phyloP scores from a whole-genome alignment of 768 basidiomycete genomes.

The Inosperma sp. region DNA sequence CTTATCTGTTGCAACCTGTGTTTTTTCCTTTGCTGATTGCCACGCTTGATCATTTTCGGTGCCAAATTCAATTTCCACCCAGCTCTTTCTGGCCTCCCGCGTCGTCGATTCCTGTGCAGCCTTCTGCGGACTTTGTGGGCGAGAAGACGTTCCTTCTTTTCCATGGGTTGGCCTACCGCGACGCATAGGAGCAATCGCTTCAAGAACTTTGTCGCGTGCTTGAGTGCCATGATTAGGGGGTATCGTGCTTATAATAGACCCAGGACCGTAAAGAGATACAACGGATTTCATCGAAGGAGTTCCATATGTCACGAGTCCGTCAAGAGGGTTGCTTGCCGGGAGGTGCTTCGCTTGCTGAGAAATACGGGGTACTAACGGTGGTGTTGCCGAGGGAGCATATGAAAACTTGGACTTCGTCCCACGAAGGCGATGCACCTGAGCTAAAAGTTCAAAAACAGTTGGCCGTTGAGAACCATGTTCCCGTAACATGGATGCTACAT shows the following conservation, averaged over 20 bases:
- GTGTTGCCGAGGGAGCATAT: conserved; percentile 54
- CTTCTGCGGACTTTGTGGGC: conserved; percentile 27
- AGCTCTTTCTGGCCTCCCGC: conserved; percentile 24
- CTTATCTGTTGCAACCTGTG: conserved; percentile 6
- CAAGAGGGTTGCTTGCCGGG: conserved; percentile 24
- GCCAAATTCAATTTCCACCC: conserved; percentile 35
- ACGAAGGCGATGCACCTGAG: conserved; percentile 77
- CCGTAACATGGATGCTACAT: conserved; percentile 81
- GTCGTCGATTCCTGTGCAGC: conserved; percentile 1
- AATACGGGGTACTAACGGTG: conserved; percentile 41
- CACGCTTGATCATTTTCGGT: conserved; percentile 46
- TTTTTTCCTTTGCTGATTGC: conserved; percentile 30
- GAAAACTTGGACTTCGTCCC: conserved; percentile 79
- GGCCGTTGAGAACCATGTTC: conserved; percentile 88
- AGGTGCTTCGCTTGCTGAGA: conserved; percentile 2
- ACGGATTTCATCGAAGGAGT: conserved; percentile 16
- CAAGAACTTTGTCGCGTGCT: conserved; percentile 71
- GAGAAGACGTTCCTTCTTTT: conserved; percentile 30
- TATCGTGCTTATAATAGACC: conserved; percentile 15
- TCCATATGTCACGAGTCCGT: conserved; percentile 27
- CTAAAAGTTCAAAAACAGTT: conserved; percentile 80
- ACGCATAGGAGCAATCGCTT: conserved; percentile 76
- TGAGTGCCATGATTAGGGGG: conserved; percentile 53
- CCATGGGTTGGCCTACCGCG: conserved; percentile 54
- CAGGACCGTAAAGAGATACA: conserved; percentile 14